Evolutionary conservation across 345 rosid genomes (phyloP), one percentile per base, ranked within the genome.

Genomic region (Noccaea caerulescens): DNA sequence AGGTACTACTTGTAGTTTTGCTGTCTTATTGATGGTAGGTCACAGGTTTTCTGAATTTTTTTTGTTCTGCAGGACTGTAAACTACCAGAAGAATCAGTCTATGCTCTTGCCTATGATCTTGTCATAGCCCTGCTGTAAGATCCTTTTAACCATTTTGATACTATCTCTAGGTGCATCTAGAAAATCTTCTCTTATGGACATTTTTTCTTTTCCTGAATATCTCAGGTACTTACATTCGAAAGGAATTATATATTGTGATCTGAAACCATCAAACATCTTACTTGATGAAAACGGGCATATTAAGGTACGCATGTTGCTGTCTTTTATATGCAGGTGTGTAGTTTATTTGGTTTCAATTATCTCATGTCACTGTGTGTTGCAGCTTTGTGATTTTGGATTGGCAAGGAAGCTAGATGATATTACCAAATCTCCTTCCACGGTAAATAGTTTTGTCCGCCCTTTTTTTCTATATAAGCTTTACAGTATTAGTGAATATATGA

Each of bases 351-450:
- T 54, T 42, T 58, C 23, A 66, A 13, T 57, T 54, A 47, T 25
- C 44, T 69, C 42, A 27, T 41, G 11, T 20, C 62, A 52, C 57
- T 80, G 36, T 76, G 68, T 36, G 62, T 69, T 83, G 83, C 96
- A 94, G 99, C 84, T 94, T 33, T 94, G 99, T 49, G 99, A 94
- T 81, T 92, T 94, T 81, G 99, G 98, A 69, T 82, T 94, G 82
- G 86, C 98, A 58, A 88, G 95, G 78, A 89, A 83, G 73, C 75
- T 90, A 72, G 85, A 83, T 64, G 96, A 87, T 68, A 84, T 90
- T 67, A 80, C 97, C 9, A 87, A 81, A 82, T 80, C 84, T 62
- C 84, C 93, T 39, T 78, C 96, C 60, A 63, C 72, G 93, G 99
- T 94, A 86, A 13, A 85, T 47, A 61, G 9, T 54, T 66, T 39